Base-by-base conservation (phyloP, 164 flowering plant genomes). In the Umbilicus rupestris region DNA sequence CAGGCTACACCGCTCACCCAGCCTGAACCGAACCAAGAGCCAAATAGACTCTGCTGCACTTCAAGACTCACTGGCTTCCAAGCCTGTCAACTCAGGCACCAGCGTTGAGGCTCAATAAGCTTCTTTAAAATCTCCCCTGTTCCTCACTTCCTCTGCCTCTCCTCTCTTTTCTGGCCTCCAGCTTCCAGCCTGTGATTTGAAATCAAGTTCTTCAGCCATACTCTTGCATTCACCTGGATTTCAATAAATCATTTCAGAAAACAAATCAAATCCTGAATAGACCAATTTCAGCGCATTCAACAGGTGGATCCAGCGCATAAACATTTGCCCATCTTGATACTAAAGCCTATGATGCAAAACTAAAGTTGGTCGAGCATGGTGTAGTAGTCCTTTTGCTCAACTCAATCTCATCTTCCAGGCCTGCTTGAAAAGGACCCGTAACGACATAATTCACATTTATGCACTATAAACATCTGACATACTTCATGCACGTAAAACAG, bases 1-100 rank as follows among this genome's bases (percentile, higher is more conserved):
- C 74, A 69, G 88, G 65, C 79, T 84, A 31, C 90, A 86, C 68
- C 81, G 90, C 1, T 20, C 78, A n/a, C 80, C 83, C 5, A 67
- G 70, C 65, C 82, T 84, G 47, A 83, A 81, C 52, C 74, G 83
- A 3, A 80, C 82, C 63, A 81, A 81, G 67, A 86, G 87, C 77
- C 47, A 44, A 44, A 67, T 78, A 8, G 83, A 82, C 65, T 62
- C 77, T 12, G 60, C 68, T 2, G 30, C 67, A 33, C 58, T 35
- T 52, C 69, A 7, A 10, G 78, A 77, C 29, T 57, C 74, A 24
- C 62, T 29, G 5, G 24, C 70, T 15, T 22, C 68, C 8, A 72
- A 70, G 57, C 35, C 19, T 42, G 45, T 49, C 44, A 24, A 62
- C 19, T 9, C 66, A 26, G 10, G 11, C 41, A 33, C 24, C 41